Percentiles rank a stretch among this genome's conserved stretches.
phyloP scores from a whole-genome alignment of 2,329 filamentous ascomycete genomes.

The Magnaporthiopsis rhizophila region DNA sequence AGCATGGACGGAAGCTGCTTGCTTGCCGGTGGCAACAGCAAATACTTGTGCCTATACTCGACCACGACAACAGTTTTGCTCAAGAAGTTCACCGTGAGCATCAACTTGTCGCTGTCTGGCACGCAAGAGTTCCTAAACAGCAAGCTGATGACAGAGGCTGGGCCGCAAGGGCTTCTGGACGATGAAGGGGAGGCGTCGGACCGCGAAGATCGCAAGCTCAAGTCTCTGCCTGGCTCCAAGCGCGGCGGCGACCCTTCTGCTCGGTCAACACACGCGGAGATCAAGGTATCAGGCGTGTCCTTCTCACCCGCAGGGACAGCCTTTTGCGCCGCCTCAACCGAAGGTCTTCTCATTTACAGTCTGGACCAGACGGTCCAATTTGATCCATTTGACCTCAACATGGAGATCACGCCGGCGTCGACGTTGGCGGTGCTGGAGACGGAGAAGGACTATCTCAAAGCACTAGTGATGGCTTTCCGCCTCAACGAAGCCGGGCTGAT shows the following conservation, averaged over 20 bases:
- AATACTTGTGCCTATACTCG: constrained; percentile 98
- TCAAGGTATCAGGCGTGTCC: constrained; percentile 74
- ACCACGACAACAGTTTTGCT: constrained; percentile 83
- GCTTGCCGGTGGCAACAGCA: constrained; percentile 89
- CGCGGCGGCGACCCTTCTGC: constrained; percentile 74
- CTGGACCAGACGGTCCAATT: constrained; percentile 79
- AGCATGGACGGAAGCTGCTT: constrained; percentile 88
- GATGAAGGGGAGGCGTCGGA: constrained; percentile 84
- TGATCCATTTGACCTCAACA: constrained; percentile 92
- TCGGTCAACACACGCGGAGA: constrained; percentile 68
- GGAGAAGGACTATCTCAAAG: constrained; percentile 79
- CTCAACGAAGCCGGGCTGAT: constrained; percentile 81
- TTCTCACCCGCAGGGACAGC: constrained; percentile 85
- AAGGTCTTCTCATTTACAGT: constrained; percentile 89
- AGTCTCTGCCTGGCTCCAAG: constrained; percentile 73
- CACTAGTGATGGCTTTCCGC: constrained; percentile 93
- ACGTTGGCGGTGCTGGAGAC: constrained; percentile 61
- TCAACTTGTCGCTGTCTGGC: constrained; percentile 91
- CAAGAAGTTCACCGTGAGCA: constrained; percentile 91
- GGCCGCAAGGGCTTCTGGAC: constrained; percentile 76
- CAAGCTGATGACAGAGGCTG: constrained; percentile 82
- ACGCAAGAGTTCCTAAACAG: constrained; percentile 97
- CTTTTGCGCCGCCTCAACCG: constrained; percentile 92
- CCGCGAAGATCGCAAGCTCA: constrained; percentile 74
- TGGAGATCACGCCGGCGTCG: constrained; percentile 83